Percentiles rank a stretch among this genome's conserved stretches.
These are phyloP conservation scores for Pleurotus tuber-regium DNA, from an alignment of 768 basidiomycete species.

Conservation along the genomic window DNA sequence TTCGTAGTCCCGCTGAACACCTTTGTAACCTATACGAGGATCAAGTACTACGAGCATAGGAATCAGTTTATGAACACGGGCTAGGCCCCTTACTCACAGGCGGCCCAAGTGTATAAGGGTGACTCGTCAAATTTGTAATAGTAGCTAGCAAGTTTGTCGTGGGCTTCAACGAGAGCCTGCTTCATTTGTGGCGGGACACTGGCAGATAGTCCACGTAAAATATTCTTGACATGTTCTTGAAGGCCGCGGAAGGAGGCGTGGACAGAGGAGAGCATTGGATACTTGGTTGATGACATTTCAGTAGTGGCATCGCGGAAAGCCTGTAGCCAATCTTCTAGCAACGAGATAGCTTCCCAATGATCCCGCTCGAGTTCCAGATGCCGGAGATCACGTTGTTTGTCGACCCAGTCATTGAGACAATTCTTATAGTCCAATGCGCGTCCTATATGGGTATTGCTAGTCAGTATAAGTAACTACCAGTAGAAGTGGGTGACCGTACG, in stretches of 20 bases:
- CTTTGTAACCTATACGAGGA: constrained; percentile 27
- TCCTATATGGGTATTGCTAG: constrained; percentile 16
- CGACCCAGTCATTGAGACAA: constrained; percentile 17
- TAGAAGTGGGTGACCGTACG: constrained; percentile 15
- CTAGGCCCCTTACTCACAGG: constrained; percentile 19
- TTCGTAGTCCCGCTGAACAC: constrained; percentile 17
- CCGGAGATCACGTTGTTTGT: constrained; percentile 17
- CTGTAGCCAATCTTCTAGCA: constrained; percentile 24
- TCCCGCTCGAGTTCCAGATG: constrained; percentile 13
- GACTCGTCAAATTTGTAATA: constrained; percentile 28
- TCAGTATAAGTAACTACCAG: neutral
- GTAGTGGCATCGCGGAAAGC: constrained; percentile 28
- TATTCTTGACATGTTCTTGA: constrained; percentile 23
- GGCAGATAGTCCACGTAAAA: constrained; percentile 19
- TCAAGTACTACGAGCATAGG: constrained; percentile 25
- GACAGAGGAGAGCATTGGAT: constrained; percentile 27
- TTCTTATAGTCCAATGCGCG: constrained; percentile 21
- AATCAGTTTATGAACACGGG: neutral
- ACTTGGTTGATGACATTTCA: constrained; percentile 29
- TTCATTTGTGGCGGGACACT: constrained; percentile 13
- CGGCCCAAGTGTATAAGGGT: constrained; percentile 28
- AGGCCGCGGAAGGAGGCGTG: constrained; percentile 32
- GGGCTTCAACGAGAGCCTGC: constrained; percentile 22
- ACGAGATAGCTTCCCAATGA: constrained; percentile 27
- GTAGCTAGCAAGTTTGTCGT: constrained; percentile 32